Evolutionary conservation across 805 yeast species (phyloP).

Genomic region (Saccharomyces kudriavzevii): DNA sequence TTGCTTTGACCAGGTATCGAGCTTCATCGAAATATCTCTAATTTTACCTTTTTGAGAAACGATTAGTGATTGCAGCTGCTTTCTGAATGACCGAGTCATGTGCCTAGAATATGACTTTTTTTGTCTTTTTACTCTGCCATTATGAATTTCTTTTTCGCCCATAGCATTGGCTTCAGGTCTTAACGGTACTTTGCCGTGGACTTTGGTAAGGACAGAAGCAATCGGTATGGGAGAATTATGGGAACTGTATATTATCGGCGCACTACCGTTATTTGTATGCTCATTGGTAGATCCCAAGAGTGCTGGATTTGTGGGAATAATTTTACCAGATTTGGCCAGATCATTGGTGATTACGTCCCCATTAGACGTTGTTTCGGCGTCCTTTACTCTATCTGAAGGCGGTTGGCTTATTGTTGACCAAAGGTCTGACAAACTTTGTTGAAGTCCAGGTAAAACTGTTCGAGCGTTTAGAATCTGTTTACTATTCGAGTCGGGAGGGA

Average conservation of each 20-base stretch:
- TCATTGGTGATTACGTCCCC: background rate
- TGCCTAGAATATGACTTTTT: background rate
- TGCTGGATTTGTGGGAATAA: background rate
- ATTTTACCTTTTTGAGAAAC: slow-evolving; percentile 27
- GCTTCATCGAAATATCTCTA: slow-evolving; percentile 36
- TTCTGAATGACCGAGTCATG: slow-evolving; percentile 12
- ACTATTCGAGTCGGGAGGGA: background rate
- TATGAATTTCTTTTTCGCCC: background rate
- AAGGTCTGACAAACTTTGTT: slow-evolving; percentile 4
- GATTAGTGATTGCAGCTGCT: slow-evolving; percentile 20
- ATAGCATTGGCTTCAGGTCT: background rate
- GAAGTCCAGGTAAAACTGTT: slow-evolving; percentile 5
- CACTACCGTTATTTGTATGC: background rate
- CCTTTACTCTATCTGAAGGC: background rate
- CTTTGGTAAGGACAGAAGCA: background rate
- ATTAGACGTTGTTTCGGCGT: background rate
- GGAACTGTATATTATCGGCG: background rate
- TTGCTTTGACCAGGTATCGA: slow-evolving; percentile 35
- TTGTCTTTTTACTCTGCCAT: background rate
- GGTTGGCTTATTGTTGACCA: slow-evolving; percentile 1
- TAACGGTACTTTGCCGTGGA: background rate
- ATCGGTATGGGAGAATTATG: background rate
- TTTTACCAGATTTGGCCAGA: background rate
- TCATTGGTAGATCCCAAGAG: background rate
- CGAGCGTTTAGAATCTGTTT: background rate